These are phyloP conservation scores for Abelmoschus esculentus DNA, from an alignment of 345 rosid species.

Conservation along the genomic window DNA sequence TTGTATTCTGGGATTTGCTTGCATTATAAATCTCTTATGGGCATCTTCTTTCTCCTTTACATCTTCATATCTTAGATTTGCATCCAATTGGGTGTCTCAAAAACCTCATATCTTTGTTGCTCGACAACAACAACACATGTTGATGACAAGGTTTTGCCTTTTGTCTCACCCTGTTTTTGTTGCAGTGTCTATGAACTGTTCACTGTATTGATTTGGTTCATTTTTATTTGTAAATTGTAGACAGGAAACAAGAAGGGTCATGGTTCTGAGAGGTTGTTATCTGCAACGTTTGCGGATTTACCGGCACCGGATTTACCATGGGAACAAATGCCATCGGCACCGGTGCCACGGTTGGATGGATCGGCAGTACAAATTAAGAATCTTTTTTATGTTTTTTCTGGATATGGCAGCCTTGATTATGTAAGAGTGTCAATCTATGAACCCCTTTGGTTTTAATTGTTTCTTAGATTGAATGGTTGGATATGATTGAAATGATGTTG, in stretches of 20 bases:
- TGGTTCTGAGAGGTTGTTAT: constrained; percentile 22
- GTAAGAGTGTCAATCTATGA: constrained; percentile 27
- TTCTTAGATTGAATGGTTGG: too few relatives aligned
- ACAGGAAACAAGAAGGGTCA: constrained; percentile 7
- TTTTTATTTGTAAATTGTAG: constrained; percentile 22
- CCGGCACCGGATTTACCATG: constrained; percentile 66
- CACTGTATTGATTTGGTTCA: neutral
- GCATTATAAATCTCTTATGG: constrained; percentile 27
- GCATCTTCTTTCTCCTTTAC: constrained; percentile 33
- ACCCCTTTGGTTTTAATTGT: neutral
- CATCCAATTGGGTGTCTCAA: constrained; percentile 35
- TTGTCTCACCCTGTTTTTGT: neutral
- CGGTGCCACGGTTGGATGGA: constrained; percentile 91
- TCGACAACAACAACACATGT: constrained; percentile 1
- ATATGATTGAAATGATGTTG: too few relatives aligned
- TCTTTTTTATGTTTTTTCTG: constrained; percentile 63
- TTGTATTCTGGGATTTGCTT: constrained; percentile 30
- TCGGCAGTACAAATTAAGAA: constrained; percentile 59
- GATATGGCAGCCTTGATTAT: constrained; percentile 54
- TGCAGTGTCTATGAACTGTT: too few relatives aligned
- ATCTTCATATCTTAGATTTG: constrained; percentile 22
- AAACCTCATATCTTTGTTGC: constrained; percentile 23
- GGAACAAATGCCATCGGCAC: constrained; percentile 75
- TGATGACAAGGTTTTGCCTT: constrained; percentile 22
- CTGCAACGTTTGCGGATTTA: constrained; percentile 69